phyloP scores from a whole-genome alignment of 2,329 filamentous ascomycete species.

The Fusarium mundagurra region DNA sequence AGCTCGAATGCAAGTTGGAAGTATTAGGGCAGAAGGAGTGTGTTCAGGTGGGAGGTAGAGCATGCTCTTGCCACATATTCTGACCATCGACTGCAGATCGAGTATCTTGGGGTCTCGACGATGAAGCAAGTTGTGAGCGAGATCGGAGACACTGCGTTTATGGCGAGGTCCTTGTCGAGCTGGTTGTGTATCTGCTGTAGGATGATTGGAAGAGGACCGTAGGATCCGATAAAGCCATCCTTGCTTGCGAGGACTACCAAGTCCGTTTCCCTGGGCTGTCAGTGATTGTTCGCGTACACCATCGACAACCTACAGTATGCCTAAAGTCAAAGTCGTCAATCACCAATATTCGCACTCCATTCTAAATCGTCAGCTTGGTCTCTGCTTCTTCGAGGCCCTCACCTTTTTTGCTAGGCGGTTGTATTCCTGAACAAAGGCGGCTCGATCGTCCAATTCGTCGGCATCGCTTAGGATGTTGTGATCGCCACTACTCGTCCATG shows the following conservation, averaged over 20 bases:
- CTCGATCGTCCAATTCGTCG: conserved; percentile 60
- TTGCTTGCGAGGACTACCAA: conserved; percentile 43
- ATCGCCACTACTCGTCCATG: conserved; percentile 67
- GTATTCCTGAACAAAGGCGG: conserved; percentile 64
- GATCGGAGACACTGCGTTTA: conserved; percentile 65
- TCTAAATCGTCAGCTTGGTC: conserved; percentile 48
- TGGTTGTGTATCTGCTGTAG: conserved; percentile 5
- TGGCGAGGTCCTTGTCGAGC: conserved; percentile 45
- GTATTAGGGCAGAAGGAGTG: conserved; percentile 63
- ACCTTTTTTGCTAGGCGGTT: conserved; percentile 70
- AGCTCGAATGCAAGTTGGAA: conserved; percentile 74
- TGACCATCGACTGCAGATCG: conserved; percentile 67
- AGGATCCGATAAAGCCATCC: conserved; percentile 53
- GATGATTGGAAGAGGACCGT: conserved; percentile 38
- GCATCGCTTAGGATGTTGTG: conserved; percentile 57
- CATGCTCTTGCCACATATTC: conserved; percentile 70
- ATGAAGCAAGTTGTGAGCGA: conserved; percentile 58
- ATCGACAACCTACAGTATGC: conserved; percentile 46
- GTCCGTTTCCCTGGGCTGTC: conserved; percentile 32
- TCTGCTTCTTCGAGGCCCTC: background rate
- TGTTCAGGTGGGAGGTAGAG: conserved; percentile 70
- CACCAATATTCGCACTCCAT: conserved; percentile 59
- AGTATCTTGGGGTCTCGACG: conserved; percentile 60
- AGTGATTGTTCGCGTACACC: background rate
- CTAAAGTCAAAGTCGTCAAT: conserved; percentile 49